phyloP scores from a whole-genome alignment of 164 flowering plant species.

The Brasenia schreberi region DNA sequence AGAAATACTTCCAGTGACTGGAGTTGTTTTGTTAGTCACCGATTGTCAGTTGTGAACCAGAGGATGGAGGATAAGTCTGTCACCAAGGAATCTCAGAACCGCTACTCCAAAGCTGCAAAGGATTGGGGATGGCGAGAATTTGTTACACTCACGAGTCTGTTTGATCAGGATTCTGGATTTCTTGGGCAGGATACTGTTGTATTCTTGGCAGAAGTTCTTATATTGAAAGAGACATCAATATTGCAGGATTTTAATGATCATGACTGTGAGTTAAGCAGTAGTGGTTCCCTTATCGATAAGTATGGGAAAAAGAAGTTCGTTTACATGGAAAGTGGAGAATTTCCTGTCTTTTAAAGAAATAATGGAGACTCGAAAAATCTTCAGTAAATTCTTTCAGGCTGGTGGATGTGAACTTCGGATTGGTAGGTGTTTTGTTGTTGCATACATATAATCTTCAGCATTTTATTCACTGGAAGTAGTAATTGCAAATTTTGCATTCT shows the following conservation, averaged over 20 bases:
- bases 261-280: constrained; percentile 26
- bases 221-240: constrained; percentile 75
- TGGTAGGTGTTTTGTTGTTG: constrained; percentile 40
- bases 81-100: constrained; percentile 81
- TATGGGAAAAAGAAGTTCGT: constrained; percentile 50
- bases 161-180: constrained; percentile 97
- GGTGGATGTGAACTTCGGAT: constrained; percentile 99
- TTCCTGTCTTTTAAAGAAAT: constrained; percentile 91
- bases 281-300: constrained; percentile 26
- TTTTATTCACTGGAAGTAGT: no score
- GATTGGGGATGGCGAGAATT: constrained; percentile 99
- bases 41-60: constrained; percentile 92
- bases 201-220: constrained; percentile 96
- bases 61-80: constrained; percentile 90
- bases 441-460: no score
- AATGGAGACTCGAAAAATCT: constrained; percentile 93
- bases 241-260: constrained; percentile 55
- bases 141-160: constrained; percentile 90
- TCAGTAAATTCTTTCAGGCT: constrained; percentile 94
- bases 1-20: constrained; percentile 79
- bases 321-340: constrained; percentile 97
- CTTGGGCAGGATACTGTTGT: constrained; percentile 83
- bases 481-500: no score
- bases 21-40: constrained; percentile 99
- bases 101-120: constrained; percentile 89